Base-by-base conservation (phyloP, 1,284 basidiomycete species). In the Apiotrichum gracile region DNA sequence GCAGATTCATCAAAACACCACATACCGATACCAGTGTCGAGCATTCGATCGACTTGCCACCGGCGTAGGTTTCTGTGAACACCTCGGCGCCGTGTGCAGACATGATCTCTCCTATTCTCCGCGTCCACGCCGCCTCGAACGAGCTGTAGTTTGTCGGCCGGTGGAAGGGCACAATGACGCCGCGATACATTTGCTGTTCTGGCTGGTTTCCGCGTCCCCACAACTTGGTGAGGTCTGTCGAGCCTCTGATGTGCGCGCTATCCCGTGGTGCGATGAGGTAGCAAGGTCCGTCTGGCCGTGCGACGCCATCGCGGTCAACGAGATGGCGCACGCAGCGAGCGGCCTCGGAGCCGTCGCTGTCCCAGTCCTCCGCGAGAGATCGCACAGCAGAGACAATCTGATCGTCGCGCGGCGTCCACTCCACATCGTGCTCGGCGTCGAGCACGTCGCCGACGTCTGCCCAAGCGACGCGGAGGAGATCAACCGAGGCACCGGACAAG, bases 371-470 rank as follows among this genome's bases (percentile, higher is more conserved):
- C 8, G 54, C 47, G 13, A 57, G 41, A 1, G 39, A 13, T 8
- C 55, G 47, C 8, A 58, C 52, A 0, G 41, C 47, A 2, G 34
- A 4, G 25, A 54, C 43, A 12, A 58, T 54, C 25, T 49, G 25
- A 17, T 54, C 49, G 38, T 58, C 56, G 12, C 52, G 49, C 25
- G 43, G 42, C 2, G 41, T 44, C 57, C 52, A 58, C 5, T 39
- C 38, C 3, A 35, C 49, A n/a, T 34, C 41, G 47, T 49, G 38
- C 24, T 63, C 57, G 8, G 64, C 60, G 51, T 72, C 71, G 24
- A 73, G 61, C 0, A 73, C 66, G 47, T 64, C 64, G 5, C 61
- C 69, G 6, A 72, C 72, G 49, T 70, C 70, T 10, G 69, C 62
- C 72, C 72, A 74, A 2, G 59, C 70, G 4, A 72, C 54, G 13